These are phyloP conservation scores for Mycena sp. DNA, from an alignment of 1,284 basidiomycete genomes.

Conservation along the genomic window DNA sequence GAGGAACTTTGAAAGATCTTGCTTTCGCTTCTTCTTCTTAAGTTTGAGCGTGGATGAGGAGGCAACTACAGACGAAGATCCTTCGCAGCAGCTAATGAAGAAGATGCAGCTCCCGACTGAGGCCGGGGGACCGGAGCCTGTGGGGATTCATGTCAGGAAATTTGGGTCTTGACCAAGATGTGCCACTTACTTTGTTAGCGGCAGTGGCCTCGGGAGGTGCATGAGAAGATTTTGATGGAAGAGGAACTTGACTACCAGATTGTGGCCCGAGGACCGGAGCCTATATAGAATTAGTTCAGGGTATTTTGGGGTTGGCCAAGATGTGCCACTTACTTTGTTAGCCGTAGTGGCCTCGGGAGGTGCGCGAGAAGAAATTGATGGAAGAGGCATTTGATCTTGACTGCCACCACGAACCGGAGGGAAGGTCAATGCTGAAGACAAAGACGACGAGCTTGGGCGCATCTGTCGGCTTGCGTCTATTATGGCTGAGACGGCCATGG, in stretches of 20 bases:
- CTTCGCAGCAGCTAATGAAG: not conserved
- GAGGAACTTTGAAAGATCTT: constrained; percentile 39
- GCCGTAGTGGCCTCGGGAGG: too few species aligned
- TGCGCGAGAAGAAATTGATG: not conserved
- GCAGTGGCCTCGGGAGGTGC: too few species aligned
- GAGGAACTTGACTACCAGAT: too few species aligned
- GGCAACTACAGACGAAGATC: constrained; percentile 7
- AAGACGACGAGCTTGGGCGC: constrained; percentile 24
- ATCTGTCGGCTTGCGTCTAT: constrained; percentile 16
- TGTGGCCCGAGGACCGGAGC: too few species aligned
- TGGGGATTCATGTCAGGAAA: not conserved
- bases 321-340: too few species aligned
- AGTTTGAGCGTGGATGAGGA: constrained; percentile 26
- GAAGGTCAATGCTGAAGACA: constrained; percentile 13
- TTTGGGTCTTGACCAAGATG: too few species aligned
- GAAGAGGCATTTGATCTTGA: not conserved
- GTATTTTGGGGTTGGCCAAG: too few species aligned
- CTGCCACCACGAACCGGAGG: not conserved
- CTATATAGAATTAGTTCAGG: too few species aligned
- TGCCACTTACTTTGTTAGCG: too few species aligned
- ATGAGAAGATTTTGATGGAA: too few species aligned
- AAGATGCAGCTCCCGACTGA: not conserved
- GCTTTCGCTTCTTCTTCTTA: constrained; percentile 40
- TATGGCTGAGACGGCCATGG: not conserved
- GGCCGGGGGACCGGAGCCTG: not conserved